Conservation (phyloP, 2,329 filamentous ascomycete genomes). For the Colletotrichum somersetense region DNA sequence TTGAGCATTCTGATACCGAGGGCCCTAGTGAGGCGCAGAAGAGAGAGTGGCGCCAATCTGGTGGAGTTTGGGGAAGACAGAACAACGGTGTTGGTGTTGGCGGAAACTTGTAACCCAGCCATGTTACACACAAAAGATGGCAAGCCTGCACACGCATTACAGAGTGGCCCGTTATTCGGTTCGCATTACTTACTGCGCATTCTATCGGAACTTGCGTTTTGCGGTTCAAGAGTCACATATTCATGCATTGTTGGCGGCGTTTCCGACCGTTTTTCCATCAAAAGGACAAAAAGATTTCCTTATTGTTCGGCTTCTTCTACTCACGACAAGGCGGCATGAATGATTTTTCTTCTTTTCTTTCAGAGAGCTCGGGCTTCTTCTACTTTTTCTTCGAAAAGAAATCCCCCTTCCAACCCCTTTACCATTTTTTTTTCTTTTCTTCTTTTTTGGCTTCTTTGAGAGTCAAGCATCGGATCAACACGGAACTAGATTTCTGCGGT, state of each 20-base stretch:
- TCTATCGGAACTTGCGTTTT: slow-evolving; percentile 36
- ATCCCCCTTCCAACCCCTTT: slow-evolving; percentile 31
- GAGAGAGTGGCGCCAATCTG: slow-evolving; percentile 70
- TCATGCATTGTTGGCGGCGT: slow-evolving; percentile 56
- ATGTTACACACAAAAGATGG: slow-evolving; percentile 3
- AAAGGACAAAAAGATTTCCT: slow-evolving; percentile 41
- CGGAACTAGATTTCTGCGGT: slow-evolving; percentile 37
- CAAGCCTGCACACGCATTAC: slow-evolving; percentile 14
- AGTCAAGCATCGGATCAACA: slow-evolving; percentile 28
- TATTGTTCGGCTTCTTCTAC: slow-evolving; percentile 43
- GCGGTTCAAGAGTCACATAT: slow-evolving; percentile 41
- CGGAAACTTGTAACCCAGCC: slow-evolving; percentile 53
- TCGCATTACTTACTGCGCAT: slow-evolving; percentile 37
- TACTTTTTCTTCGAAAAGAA: slow-evolving; percentile 26
- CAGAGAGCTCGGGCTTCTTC: slow-evolving; percentile 18
- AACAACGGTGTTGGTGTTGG: slow-evolving; percentile 65
- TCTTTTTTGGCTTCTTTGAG: slow-evolving; percentile 42
- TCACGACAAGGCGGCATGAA: slow-evolving; percentile 40
- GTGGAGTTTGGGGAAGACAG: slow-evolving; percentile 59
- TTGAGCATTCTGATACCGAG: slow-evolving; percentile 59
- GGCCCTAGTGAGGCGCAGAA: slow-evolving; percentile 58
- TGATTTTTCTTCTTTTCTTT: slow-evolving; percentile 41
- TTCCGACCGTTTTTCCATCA: slow-evolving; percentile 43
- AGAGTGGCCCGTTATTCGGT: slow-evolving; percentile 14
- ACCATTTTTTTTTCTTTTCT: no score